Evolutionary conservation across 129 eudicot genomes (phyloP).

Genomic region (Heracleum sosnowskyi): DNA sequence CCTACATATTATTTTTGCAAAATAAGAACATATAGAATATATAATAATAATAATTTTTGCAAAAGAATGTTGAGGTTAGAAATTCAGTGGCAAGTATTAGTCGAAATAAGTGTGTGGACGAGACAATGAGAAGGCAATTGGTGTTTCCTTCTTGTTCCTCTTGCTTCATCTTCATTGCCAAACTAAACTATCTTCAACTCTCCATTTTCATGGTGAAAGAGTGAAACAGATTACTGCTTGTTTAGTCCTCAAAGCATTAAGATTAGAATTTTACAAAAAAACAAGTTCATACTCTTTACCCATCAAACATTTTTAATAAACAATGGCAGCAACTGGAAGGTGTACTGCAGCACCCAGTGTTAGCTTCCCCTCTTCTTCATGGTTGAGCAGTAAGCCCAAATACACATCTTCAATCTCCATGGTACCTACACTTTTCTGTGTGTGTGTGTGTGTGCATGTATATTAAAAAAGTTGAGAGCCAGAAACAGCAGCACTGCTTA

Average conservation of each 20-base stretch:
- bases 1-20: background rate
- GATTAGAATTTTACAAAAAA: background rate
- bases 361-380: conserved; percentile 44
- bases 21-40: no score
- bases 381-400: conserved; percentile 35
- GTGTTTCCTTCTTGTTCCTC: conserved; percentile 13
- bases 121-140: conserved; percentile 19
- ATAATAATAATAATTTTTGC: background rate
- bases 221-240: conserved; percentile 6
- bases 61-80: conserved; percentile 1
- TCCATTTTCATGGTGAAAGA: background rate
- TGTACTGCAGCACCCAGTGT: conserved; percentile 34
- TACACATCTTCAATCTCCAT: conserved; percentile 18
- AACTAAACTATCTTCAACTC: background rate
- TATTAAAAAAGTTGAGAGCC: no score
- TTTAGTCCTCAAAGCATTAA: background rate
- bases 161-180: background rate
- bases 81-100: conserved; percentile 49
- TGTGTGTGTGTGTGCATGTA: background rate
- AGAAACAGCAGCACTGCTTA: background rate
- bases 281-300: background rate
- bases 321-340: conserved; percentile 45
- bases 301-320: background rate
- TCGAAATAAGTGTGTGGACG: conserved; percentile 48
- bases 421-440: conserved; percentile 16